Base-by-base conservation (phyloP, 768 basidiomycete species). In the Pisolithus sp. region DNA sequence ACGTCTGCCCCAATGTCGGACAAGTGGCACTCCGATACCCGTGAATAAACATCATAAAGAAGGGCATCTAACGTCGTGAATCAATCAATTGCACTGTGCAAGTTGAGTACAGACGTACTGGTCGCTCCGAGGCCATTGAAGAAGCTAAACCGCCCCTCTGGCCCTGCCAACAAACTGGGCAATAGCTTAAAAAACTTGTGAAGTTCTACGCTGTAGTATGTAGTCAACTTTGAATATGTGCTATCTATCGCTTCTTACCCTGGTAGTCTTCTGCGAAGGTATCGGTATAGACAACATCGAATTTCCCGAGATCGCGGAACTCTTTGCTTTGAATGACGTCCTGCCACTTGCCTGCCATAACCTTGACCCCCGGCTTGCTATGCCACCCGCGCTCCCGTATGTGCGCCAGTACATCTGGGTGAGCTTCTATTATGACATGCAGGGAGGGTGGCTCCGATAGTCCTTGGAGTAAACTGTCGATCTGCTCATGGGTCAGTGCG, bases 71-170 rank as follows among this genome's bases (percentile, higher is more conserved):
- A 41, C 54, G 30, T 46, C 31, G 23, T 20, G 7, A 38, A 43
- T 55, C 46, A 53, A 47, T 18, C 43, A 24, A 39, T 23, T 20
- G 34, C 15, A 10, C 20, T 17, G 4, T 7, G 18, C 24, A 18
- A 23, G 20, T 6, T 34, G 50, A 31, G 43, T 36, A 46, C 38
- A 34, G 21, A 71, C 85, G 65, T 62, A 88, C 91, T 93, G 7
- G 93, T 97, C 28, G 94, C 95, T 15, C 91, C 96, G 8, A 99
- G 78, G 12, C 96, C 96, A 62, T 99, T 92, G 78, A 98, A 99
- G 71, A 98, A 99, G 54, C 92, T 86, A 64, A 94, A 89, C 15
- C 82, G 75, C n/a, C 87, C 85, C 13, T 82, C 74, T n/a, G 82
- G 78, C 13, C 83, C 82, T 20, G 76, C 75, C 15, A 97, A 73